Conservation (phyloP, 2,329 filamentous ascomycete species). For the Penicillium decumbens region DNA sequence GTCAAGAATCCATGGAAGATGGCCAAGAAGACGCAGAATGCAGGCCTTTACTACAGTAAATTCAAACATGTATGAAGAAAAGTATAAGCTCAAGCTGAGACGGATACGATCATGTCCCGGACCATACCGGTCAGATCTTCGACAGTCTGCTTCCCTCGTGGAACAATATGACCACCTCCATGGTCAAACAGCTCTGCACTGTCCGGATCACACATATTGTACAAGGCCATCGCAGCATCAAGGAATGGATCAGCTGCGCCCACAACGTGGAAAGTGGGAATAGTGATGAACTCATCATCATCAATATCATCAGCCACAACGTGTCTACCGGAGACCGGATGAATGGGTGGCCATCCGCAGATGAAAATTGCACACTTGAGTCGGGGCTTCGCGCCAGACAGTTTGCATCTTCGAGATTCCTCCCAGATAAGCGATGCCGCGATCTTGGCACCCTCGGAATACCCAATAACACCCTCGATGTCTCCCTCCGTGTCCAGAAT, state of each 20-base stretch:
- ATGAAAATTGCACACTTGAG: constrained; percentile 25
- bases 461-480: constrained; percentile 26
- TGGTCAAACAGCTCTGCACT: constrained; percentile 44
- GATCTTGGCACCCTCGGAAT: constrained; percentile 24
- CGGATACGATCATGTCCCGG: constrained; percentile 14
- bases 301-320: constrained; percentile 16
- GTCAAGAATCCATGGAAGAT: constrained; percentile 3
- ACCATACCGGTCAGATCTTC: constrained; percentile 32
- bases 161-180: constrained; percentile 43
- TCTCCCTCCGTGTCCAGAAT: constrained; percentile 19
- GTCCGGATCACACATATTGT: constrained; percentile 43
- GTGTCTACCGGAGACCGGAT: constrained; percentile 14
- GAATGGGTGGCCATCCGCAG: constrained; percentile 21
- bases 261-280: constrained; percentile 29
- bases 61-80: neutral
- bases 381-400: constrained; percentile 13
- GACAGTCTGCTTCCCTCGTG: constrained; percentile 32
- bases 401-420: constrained; percentile 13
- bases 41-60: constrained; percentile 26
- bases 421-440: constrained; percentile 24
- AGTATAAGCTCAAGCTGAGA: neutral
- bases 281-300: constrained; percentile 16
- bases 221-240: constrained; percentile 39
- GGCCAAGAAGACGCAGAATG: constrained; percentile 19
- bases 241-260: constrained; percentile 41